phyloP scores from a whole-genome alignment of 2,329 filamentous ascomycete genomes.

The Zelopaecilomyces penicillatus region DNA sequence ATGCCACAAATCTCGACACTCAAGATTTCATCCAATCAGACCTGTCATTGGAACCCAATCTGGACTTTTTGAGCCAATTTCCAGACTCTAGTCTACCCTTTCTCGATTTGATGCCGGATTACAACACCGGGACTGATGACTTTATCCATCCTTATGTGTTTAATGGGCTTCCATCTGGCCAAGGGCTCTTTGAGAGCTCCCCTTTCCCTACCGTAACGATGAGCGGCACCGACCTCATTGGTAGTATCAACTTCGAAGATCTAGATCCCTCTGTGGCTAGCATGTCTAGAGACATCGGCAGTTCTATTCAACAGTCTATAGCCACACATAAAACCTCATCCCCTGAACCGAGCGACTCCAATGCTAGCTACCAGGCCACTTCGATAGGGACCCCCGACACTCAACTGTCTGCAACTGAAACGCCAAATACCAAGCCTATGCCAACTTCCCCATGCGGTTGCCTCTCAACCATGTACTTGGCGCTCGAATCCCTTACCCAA shows the following conservation, averaged over 20 bases:
- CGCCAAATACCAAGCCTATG: conserved; percentile 13
- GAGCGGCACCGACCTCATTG: conserved; percentile 21
- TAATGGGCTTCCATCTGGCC: background rate
- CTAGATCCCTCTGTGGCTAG: conserved; percentile 16
- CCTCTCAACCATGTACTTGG: conserved; percentile 40
- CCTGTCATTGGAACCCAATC: conserved; percentile 20
- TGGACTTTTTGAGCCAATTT: conserved; percentile 27
- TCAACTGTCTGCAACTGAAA: no score
- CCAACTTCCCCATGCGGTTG: conserved; percentile 36
- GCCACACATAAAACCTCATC: conserved; percentile 13
- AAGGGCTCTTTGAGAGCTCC: conserved; percentile 1
- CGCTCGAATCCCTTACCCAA: conserved; percentile 40
- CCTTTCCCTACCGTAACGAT: conserved; percentile 10
- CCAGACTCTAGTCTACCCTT: conserved; percentile 23
- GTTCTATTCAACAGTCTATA: conserved; percentile 18
- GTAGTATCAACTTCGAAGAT: conserved; percentile 25
- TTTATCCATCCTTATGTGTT: no score
- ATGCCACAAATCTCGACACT: background rate
- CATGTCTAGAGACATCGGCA: conserved; percentile 21
- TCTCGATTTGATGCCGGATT: conserved; percentile 25
- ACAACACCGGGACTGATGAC: background rate
- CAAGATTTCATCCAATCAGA: conserved; percentile 1
- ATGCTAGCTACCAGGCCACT: conserved; percentile 13
- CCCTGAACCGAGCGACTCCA: conserved; percentile 12
- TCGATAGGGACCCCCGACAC: no score